A percentile compares a stretch with the other conserved stretches of the same genome.
These are phyloP conservation scores for Filobasidium floriforme DNA, from an alignment of 768 basidiomycete species.

Conservation along the genomic window DNA sequence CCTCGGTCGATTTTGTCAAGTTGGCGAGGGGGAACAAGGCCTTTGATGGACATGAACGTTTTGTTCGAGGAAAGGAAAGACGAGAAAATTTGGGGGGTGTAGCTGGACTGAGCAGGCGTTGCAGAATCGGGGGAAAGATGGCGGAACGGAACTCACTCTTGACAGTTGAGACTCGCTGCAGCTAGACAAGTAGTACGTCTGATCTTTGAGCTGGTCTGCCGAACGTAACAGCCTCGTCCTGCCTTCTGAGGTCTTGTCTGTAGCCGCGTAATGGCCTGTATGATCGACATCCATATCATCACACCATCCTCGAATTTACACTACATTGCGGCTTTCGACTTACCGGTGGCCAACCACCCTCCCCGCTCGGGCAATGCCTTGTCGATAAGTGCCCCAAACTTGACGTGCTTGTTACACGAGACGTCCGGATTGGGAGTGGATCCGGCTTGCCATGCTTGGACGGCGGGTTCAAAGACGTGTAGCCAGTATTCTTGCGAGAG, in stretches of 20 bases:
- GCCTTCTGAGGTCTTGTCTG: conserved; percentile 50
- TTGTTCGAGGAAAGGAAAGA: neutral
- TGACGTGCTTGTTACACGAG: conserved; percentile 65
- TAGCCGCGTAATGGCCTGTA: conserved; percentile 77
- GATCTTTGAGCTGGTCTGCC: conserved; percentile 66
- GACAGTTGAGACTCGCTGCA: conserved; percentile 60
- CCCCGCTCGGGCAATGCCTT: conserved; percentile 27
- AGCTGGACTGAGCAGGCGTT: neutral
- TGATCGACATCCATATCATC: too few species aligned
- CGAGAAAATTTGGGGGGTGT: neutral
- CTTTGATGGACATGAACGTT: conserved; percentile 23
- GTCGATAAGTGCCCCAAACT: conserved; percentile 62
- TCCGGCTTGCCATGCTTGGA: conserved; percentile 68
- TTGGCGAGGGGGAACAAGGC: conserved; percentile 69
- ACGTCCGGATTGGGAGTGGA: conserved; percentile 88
- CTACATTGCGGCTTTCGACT: too few species aligned
- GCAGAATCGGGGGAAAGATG: neutral
- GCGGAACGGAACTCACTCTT: conserved; percentile 44
- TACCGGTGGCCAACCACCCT: conserved; percentile 10
- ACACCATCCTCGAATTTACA: too few species aligned
- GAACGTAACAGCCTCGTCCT: conserved; percentile 49
- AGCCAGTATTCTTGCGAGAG: conserved; percentile 87
- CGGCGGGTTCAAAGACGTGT: conserved; percentile 77
- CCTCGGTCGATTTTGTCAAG: conserved; percentile 58
- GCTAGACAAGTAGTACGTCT: conserved; percentile 81